Conservation (phyloP, 2,329 filamentous ascomycete genomes). For the Microdochium nivale region DNA sequence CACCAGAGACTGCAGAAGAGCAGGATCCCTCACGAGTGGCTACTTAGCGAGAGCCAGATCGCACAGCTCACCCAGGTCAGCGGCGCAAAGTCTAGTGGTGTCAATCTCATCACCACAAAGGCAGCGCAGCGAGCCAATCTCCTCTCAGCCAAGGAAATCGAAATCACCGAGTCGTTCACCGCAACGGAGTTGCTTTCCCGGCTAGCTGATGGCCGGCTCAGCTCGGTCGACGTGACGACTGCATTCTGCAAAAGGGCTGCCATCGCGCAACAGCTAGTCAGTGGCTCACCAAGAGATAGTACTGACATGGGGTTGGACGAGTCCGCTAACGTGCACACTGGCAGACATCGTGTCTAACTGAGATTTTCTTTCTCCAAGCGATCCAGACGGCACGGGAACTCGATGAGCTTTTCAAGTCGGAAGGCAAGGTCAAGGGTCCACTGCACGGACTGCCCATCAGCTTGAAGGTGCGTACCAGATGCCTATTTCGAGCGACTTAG, state of each 20-base stretch:
- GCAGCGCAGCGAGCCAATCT: not conserved
- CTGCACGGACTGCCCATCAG: not conserved
- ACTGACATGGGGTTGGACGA: not conserved
- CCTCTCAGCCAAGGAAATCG: not conserved
- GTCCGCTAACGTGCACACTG: not conserved
- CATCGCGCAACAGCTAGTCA: conserved; percentile 32
- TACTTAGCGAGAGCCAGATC: not conserved
- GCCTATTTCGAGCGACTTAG: too few species aligned
- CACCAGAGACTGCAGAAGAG: not conserved
- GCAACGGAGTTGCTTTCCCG: conserved; percentile 28
- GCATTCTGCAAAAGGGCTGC: conserved; percentile 36
- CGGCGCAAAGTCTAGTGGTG: not conserved
- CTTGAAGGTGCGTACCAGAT: not conserved
- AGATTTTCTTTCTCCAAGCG: conserved; percentile 12
- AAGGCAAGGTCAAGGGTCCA: conserved; percentile 1
- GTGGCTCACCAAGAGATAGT: not conserved
- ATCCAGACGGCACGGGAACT: conserved; percentile 12
- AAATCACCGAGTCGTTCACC: conserved; percentile 1
- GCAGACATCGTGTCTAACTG: conserved; percentile 3
- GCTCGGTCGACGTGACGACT: conserved; percentile 27
- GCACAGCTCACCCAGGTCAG: not conserved
- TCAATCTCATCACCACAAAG: not conserved
- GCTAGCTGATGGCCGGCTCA: conserved; percentile 24
- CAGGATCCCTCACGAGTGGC: not conserved
- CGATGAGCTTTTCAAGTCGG: conserved; percentile 6